Evolutionary conservation across 2,329 filamentous ascomycete genomes (phyloP).

Genomic region (Nemania abortiva): DNA sequence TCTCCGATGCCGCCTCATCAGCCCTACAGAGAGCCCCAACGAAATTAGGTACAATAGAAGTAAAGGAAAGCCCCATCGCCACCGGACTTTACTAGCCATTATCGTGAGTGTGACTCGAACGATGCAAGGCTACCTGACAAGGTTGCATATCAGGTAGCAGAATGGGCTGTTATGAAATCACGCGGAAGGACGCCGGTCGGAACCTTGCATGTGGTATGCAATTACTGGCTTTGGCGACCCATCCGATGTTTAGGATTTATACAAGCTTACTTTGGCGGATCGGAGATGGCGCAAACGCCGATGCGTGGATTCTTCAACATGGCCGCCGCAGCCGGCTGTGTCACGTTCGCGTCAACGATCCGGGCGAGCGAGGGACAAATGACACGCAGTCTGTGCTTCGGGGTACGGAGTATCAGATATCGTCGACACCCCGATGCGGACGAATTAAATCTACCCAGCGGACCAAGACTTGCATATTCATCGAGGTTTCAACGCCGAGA

Average conservation of each 20-base stretch:
- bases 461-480: not conserved
- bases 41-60: not conserved
- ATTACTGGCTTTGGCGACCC: constrained; percentile 7
- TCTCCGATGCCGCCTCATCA: not conserved
- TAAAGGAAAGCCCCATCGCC: not conserved
- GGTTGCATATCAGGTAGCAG: too few species aligned
- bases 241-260: not conserved
- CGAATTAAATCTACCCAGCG: not conserved
- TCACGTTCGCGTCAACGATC: not conserved
- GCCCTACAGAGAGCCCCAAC: not conserved
- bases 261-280: not conserved
- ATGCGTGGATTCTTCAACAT: not conserved
- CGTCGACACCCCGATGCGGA: not conserved
- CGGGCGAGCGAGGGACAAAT: not conserved
- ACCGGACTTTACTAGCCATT: not conserved
- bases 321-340: not conserved
- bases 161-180: constrained; percentile 9
- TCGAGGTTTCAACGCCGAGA: too few species aligned
- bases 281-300: not conserved
- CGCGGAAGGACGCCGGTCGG: not conserved
- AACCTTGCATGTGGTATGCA: constrained; percentile 15
- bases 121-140: constrained; percentile 19
- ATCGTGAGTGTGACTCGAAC: constrained; percentile 14
- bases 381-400: constrained; percentile 1
- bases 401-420: not conserved